Base-by-base conservation (phyloP, 371 early-diverging fungal species). In the Mortierella sp. region DNA sequence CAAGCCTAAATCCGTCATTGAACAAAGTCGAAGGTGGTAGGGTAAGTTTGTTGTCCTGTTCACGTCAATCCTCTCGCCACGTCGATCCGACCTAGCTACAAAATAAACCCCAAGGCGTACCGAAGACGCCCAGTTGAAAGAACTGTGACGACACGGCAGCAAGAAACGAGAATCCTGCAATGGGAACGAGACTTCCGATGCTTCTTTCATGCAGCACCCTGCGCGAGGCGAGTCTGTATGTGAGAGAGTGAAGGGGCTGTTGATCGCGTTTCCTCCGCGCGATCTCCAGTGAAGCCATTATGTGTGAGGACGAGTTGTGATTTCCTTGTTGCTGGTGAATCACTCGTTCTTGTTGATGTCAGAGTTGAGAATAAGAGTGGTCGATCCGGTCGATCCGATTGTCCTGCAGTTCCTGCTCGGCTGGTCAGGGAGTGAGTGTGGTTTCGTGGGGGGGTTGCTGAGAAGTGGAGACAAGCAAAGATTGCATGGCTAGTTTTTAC, bases 211-310 rank as follows among this genome's bases (percentile, higher is more conserved):
- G 79, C 1, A 85, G 75, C 14, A 76, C 32, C 41, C 72, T 85
- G 14, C 86, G 86, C 11, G 86, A 75, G 16, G 78, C 79, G 27
- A 79, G 76, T 76, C 79, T 79, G 70, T 85, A 85, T 35, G 81
- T 82, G 72, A 85, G 82, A 27, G 79, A 76, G 49, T 85, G 86
- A 49, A 76, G 72, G 32, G 75, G 82, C 35, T 65, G 71, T 24
- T 73, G 74, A 41, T 73, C 77, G 75, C 79, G 79, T 77, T 75
- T 82, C 75, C 48, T 82, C 54, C 70, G 80, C 77, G 77, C 68
- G 82, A 82, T 79, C 78, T 75, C 72, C 32, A 79, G 65, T 58
- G 71, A 21, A 12, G 79, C 60, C 74, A 76, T 68, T 77, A 18
- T 58, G 49, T 63, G 38, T 35, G 41, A 49, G 44, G 54, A 54